Conservation (phyloP, 768 basidiomycete genomes). For the Cubamyces sp. region DNA sequence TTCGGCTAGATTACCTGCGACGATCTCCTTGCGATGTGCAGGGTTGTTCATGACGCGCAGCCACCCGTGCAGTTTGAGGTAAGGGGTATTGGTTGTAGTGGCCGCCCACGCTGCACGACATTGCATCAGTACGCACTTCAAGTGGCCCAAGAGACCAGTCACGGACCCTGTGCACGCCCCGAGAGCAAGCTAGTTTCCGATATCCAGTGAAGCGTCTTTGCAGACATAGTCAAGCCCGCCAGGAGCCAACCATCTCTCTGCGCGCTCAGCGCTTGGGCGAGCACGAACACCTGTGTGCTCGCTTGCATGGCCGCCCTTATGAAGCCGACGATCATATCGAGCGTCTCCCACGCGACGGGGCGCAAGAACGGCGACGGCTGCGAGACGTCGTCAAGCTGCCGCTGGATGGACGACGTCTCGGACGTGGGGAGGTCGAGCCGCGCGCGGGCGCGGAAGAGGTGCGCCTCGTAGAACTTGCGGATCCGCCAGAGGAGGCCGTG, state of each 20-base stretch:
- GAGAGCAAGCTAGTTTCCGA: neutral
- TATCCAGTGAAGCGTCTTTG: constrained; percentile 44
- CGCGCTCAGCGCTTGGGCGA: constrained; percentile 55
- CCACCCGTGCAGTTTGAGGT: constrained; percentile 64
- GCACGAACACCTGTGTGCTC: constrained; percentile 62
- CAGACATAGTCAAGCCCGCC: constrained; percentile 55
- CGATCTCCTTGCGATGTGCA: constrained; percentile 72
- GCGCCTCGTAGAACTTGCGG: constrained; percentile 61
- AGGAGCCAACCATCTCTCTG: constrained; percentile 68
- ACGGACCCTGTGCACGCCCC: neutral
- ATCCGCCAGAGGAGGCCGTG: constrained; percentile 60
- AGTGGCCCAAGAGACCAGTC: neutral
- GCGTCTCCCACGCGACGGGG: constrained; percentile 63
- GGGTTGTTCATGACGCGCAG: constrained; percentile 55
- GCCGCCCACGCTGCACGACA: constrained; percentile 62
- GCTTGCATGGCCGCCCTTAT: constrained; percentile 54
- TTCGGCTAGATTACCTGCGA: constrained; percentile 63
- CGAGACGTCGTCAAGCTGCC: constrained; percentile 60
- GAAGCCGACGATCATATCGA: constrained; percentile 49
- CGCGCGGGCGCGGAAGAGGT: constrained; percentile 67
- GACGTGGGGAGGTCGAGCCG: constrained; percentile 79
- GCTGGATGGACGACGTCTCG: constrained; percentile 63
- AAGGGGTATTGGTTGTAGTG: constrained; percentile 64
- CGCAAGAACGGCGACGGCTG: constrained; percentile 39
- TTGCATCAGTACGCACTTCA: neutral